phyloP scores from a whole-genome alignment of 2,329 filamentous ascomycete genomes.

The Epichloe gansuensis region DNA sequence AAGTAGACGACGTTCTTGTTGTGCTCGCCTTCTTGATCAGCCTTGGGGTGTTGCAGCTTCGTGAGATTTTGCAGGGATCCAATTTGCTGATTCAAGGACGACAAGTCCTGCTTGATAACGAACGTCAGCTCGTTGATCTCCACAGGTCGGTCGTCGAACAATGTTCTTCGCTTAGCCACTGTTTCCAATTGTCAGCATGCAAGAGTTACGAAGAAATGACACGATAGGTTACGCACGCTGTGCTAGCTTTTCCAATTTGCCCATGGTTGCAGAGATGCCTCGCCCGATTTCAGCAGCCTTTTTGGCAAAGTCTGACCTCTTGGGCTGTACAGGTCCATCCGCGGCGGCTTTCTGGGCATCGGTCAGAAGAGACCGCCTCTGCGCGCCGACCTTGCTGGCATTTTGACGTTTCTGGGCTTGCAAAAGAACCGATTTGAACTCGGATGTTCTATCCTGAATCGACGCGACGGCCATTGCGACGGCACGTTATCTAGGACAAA shows the following conservation, averaged over 20 bases:
- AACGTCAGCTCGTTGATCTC: constrained; percentile 96
- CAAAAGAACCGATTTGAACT: constrained; percentile 83
- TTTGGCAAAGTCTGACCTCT: constrained; percentile 82
- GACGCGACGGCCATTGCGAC: constrained; percentile 51
- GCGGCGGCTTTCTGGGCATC: constrained; percentile 56
- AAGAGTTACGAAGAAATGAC: not conserved
- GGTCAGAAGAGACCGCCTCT: constrained; percentile 68
- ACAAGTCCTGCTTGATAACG: constrained; percentile 94
- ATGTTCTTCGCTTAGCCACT: constrained; percentile 91
- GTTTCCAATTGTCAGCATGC: constrained; percentile 1
- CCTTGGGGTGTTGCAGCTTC: constrained; percentile 59
- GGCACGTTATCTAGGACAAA: not conserved
- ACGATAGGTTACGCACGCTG: constrained; percentile 44
- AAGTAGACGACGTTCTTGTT: constrained; percentile 95
- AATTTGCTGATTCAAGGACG: constrained; percentile 73
- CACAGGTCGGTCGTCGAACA: constrained; percentile 92
- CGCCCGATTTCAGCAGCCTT: constrained; percentile 84
- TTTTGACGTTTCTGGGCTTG: constrained; percentile 74
- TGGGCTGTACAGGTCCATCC: constrained; percentile 39
- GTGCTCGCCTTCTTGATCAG: constrained; percentile 81
- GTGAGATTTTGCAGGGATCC: constrained; percentile 67
- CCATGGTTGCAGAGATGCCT: constrained; percentile 85
- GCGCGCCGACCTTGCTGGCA: constrained; percentile 61
- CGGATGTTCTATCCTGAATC: constrained; percentile 91
- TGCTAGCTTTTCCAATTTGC: constrained; percentile 84